Evolutionary conservation across 2,329 filamentous ascomycete genomes (phyloP), one percentile per base, ranked within the genome.

Genomic region (Sporothrix pseudoabietina): DNA sequence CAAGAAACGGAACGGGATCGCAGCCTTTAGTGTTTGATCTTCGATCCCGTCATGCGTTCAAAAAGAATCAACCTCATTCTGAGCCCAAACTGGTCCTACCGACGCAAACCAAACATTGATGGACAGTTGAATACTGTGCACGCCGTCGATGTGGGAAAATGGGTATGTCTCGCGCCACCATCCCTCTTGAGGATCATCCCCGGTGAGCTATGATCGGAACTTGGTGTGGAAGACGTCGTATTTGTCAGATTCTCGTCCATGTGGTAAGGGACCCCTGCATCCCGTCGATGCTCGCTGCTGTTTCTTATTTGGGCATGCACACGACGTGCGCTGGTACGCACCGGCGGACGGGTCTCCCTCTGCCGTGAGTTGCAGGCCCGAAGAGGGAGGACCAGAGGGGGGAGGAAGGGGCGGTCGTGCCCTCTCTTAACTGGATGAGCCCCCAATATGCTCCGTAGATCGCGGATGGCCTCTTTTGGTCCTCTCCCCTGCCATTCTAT

Each of bases 91-190:
- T 63, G 32, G 32, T 63, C 59, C 59, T n/a, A 22, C 59, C 32
- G 35, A 61, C n/a, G 19, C 26, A 44, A 44, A 32, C 59, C 59
- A 41, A 63, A 32, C 57, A 63, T 63, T 63, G 59, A 63, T 63
- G 8, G 4, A 16, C 54, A 32, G 54, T 14, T 3, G 19, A 44
- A 35, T 35, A 35, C 8, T 35, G 35, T 35, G 35, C 1, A 35
- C n/a, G n/a, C n/a, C n/a, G n/a, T n/a, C n/a, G 3, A 35, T 35
- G 35, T 35, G 35, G 35, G 0, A 57, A 54, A 32, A 57, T 16
- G 26, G 3, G 55, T 12, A 16, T n/a, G 4, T 6, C 35, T 26
- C 35, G n/a, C 59, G 59, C n/a, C 19, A 63, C 9, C 35, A 63
- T 59, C 26, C 55, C 55, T 32, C 14, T 32, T 12, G 12, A 8